Evolutionary conservation across 73 alveolate species (phyloP).

Genomic region (Diophrys appendiculata): DNA sequence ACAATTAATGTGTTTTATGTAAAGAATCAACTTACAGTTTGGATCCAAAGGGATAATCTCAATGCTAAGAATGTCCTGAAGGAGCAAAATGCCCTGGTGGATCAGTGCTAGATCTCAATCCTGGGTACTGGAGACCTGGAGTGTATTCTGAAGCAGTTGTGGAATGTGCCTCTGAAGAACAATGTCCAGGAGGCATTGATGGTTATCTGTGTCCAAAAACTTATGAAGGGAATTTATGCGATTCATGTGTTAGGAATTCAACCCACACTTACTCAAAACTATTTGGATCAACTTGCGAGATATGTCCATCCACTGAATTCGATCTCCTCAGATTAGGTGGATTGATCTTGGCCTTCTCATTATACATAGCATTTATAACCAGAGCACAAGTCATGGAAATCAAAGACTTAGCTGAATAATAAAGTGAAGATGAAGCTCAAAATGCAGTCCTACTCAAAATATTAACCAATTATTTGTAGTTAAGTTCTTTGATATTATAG

Average conservation of each 20-base stretch:
- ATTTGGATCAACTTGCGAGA: neutral
- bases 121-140: neutral
- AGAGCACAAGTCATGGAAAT: neutral
- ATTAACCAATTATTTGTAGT: neutral
- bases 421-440: neutral
- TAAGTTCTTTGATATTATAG: neutral
- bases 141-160: neutral
- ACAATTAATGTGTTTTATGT: neutral
- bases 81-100: neutral
- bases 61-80: neutral
- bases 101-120: neutral
- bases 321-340: neutral
- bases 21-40: neutral
- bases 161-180: neutral
- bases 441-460: neutral
- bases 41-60: neutral
- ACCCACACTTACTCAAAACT: neutral
- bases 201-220: neutral
- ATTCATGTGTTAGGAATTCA: neutral
- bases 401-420: neutral
- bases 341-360: neutral
- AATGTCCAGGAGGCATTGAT: neutral
- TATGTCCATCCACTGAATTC: neutral
- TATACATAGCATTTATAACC: neutral
- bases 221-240: neutral